These are phyloP conservation scores for Globisporangium spinosum DNA, from an alignment of 352 stramenopile genomes.

Conservation along the genomic window DNA sequence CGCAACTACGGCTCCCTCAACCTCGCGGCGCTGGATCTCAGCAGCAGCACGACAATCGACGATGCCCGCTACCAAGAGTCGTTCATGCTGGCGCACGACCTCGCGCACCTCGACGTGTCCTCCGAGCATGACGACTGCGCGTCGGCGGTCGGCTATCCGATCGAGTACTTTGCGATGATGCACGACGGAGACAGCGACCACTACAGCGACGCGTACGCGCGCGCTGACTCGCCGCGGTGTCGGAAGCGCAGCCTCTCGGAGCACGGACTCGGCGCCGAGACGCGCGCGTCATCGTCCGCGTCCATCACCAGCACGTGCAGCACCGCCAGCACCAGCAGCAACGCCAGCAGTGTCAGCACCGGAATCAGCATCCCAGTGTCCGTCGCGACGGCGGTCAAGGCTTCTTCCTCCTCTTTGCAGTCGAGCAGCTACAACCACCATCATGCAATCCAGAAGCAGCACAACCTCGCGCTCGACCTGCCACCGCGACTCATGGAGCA, in stretches of 20 bases:
- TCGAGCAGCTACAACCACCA: slow-evolving; percentile 6
- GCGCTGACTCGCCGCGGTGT: slow-evolving; percentile 24
- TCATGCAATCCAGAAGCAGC: slow-evolving; percentile 12
- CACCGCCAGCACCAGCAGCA: slow-evolving; percentile 3
- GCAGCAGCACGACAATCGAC: slow-evolving; percentile 21
- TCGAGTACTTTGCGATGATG: slow-evolving; percentile 11
- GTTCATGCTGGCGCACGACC: slow-evolving; percentile 25
- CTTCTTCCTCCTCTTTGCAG: background rate
- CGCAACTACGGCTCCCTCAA: slow-evolving; percentile 57
- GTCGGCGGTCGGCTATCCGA: slow-evolving; percentile 33
- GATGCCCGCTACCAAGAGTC: slow-evolving; percentile 25
- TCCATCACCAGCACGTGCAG: slow-evolving; percentile 11
- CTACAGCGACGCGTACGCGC: slow-evolving; percentile 21
- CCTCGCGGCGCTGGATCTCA: slow-evolving; percentile 43
- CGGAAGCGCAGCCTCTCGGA: slow-evolving; percentile 23
- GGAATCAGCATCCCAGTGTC: slow-evolving; percentile 13
- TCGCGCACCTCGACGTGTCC: slow-evolving; percentile 21
- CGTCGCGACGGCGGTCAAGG: slow-evolving; percentile 5
- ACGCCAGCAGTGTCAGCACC: slow-evolving; percentile 10
- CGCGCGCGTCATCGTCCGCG: slow-evolving; percentile 12
- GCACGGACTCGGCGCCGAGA: slow-evolving; percentile 22
- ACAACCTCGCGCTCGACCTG: slow-evolving; percentile 12
- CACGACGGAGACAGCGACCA: background rate
- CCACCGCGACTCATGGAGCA: slow-evolving; percentile 31
- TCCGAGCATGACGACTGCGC: slow-evolving; percentile 25